These are phyloP conservation scores for Alnus glutinosa DNA, from an alignment of 306 rosid species.

Conservation along the genomic window DNA sequence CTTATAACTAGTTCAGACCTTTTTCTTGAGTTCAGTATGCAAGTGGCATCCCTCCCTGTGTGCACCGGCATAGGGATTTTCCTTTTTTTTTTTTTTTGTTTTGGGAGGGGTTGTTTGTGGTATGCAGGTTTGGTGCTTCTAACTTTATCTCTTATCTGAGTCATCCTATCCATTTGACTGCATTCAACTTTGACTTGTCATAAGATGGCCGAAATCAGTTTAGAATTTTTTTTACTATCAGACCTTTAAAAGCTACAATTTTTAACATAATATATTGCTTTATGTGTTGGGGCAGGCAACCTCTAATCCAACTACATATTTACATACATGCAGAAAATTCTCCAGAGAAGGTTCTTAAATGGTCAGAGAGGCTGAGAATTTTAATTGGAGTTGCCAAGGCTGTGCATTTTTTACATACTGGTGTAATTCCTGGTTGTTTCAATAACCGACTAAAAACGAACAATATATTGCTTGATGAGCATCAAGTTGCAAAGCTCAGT, in stretches of 20 bases:
- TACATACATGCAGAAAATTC: constrained; percentile 47
- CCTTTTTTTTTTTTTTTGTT: too few species aligned
- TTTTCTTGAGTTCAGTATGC: not conserved
- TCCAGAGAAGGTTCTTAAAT: constrained; percentile 60
- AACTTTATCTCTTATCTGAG: not conserved
- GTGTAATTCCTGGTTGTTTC: constrained; percentile 75
- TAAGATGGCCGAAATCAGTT: not conserved
- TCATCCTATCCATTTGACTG: not conserved
- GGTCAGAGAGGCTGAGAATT: constrained; percentile 84
- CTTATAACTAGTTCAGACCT: not conserved
- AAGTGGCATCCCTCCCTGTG: not conserved
- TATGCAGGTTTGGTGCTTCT: not conserved
- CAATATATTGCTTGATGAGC: constrained; percentile 78
- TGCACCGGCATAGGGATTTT: not conserved
- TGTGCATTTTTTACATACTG: constrained; percentile 78
- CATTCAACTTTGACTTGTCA: not conserved
- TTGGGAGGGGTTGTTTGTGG: not conserved
- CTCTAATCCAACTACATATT: constrained; percentile 20
- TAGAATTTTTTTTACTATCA: not conserved
- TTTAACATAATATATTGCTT: constrained; percentile 5
- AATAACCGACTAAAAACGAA: constrained; percentile 65
- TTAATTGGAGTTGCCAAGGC: constrained; percentile 89
- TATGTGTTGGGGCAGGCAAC: constrained; percentile 17
- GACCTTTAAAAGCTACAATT: not conserved
- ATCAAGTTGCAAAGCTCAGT: constrained; percentile 69